Conservation (phyloP, 164 flowering plant genomes). For the Vitis rotundifolia region DNA sequence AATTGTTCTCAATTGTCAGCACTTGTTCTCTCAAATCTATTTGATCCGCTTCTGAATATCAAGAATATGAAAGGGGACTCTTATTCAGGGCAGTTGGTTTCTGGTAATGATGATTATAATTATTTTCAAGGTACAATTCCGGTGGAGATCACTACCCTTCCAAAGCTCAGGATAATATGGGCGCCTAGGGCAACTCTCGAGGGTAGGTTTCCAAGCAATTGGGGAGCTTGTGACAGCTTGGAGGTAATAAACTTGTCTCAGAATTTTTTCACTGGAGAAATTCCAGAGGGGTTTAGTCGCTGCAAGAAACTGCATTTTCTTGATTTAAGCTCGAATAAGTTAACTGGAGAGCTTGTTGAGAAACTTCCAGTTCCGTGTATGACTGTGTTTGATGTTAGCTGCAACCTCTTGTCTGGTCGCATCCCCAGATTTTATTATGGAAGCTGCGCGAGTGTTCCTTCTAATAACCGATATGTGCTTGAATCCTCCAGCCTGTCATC, state of each 20-base stretch:
- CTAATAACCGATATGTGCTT: conserved; percentile 7
- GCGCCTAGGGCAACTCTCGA: conserved; percentile 69
- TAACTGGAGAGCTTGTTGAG: conserved; percentile 51
- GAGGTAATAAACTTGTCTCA: conserved; percentile 76
- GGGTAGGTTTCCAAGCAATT: conserved; percentile 52
- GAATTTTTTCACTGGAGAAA: conserved; percentile 58
- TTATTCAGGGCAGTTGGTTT: conserved; percentile 15
- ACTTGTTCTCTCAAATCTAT: conserved; percentile 64
- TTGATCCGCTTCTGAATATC: conserved; percentile 36
- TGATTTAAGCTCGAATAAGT: conserved; percentile 60
- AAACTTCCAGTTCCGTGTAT: conserved; percentile 66
- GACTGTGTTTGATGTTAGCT: conserved; percentile 71
- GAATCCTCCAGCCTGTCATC: conserved; percentile 18
- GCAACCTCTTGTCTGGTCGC: conserved; percentile 57
- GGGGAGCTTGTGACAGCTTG: conserved; percentile 76
- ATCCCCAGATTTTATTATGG: conserved; percentile 49
- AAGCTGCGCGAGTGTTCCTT: conserved; percentile 34
- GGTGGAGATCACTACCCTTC: conserved; percentile 45
- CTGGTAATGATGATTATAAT: conserved; percentile 58
- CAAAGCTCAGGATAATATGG: conserved; percentile 81
- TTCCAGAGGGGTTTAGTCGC: conserved; percentile 36
- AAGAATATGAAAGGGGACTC: conserved; percentile 10
- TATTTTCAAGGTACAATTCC: conserved; percentile 74
- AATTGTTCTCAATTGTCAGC: conserved; percentile 53
- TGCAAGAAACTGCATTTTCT: conserved; percentile 66